Evolutionary conservation across 805 yeast genomes (phyloP), one percentile per base, ranked within the genome.

Genomic region (Yarrowia hollandica): DNA sequence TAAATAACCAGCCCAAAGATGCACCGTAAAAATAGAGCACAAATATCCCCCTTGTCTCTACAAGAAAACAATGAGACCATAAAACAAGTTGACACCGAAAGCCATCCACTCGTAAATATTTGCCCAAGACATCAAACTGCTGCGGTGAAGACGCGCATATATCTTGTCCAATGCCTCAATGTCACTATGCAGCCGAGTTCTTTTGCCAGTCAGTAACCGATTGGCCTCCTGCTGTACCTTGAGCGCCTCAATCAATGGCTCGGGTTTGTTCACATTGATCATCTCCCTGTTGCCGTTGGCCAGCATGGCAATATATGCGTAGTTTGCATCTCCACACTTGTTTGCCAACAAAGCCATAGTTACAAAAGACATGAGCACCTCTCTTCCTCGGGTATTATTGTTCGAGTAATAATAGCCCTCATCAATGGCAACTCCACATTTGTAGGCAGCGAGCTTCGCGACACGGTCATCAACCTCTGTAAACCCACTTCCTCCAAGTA

Each of bases 41-140:
- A n/a, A n/a, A n/a, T n/a, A n/a, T n/a, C n/a, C n/a, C n/a, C n/a
- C n/a, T n/a, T n/a, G n/a, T n/a, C n/a, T n/a, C n/a, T n/a, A 41
- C 22, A 25, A 12, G 12, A 41, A 41, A 15, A 41, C 22, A 9
- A 26, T 16, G 2, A 26, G 31, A 1, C 48, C 48, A 15, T 41
- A 41, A 41, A 41, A 41, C 2, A 26, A 16, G 2, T 31, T 41
- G 10, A 41, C 48, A 3, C 23, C n/a, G 3, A 16, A 41, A 3
- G 33, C 48, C 23, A 41, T 16, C 48, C 48, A 41, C 33, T 41
- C 48, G 14, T 41, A 41, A 18, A 41, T 25, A 14, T 41, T 5
- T 3, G 48, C 48, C 48, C 33, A 41, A 3, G 48, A 41, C 48
- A 31, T 25, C 34, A 41, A 25, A 18, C 48, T 41, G 48, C 18